Base-by-base conservation (phyloP, 768 basidiomycete species). In the Rhodotorula diobovata region DNA sequence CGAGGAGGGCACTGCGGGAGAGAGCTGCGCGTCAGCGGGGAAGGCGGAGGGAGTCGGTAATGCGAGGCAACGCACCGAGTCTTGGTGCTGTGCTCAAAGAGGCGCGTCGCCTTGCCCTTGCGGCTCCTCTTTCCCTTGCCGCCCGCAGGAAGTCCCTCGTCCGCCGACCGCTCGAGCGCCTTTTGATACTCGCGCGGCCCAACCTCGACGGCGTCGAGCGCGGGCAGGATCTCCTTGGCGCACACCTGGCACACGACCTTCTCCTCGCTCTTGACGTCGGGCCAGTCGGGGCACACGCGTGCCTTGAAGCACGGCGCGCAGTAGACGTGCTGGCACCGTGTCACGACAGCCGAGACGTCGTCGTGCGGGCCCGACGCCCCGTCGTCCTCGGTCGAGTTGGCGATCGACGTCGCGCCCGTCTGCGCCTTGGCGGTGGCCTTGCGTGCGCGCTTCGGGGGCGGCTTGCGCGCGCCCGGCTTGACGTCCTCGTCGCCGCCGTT, bases 301-400 rank as follows among this genome's bases (percentile, higher is more conserved):
- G 84, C 82, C 51, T 88, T 87, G 84, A 93, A 98, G 81, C 96
- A 99, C 37, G 82, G 82, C 18, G 88, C 76, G 81, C 96, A 99
- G 80, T 90, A 97, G 41, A 98, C 84, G 80, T 99, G 96, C 77
- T 93, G 90, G 79, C 96, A 99, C 71, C 89, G 87, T 21, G 96
- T 96, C 78, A 99, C 81, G 63, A 97, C 82, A n/a, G 34, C 50
- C 0, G 89, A 51, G 45, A 57, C 60, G 60, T 66, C 63, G 15
- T 50, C 56, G 37, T 56, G 46, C 7, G 53, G 30, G 35, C 20
- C 25, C 4, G 61, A 53, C 12, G 2, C 28, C 23, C 54, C 61
- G 61, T 73, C 74, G 16, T 74, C 77, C 18, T 67, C 60, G 25
- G 48, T 25, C 23, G 71, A 72, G 1, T 62, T 64, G 23, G 64